Base-by-base conservation (phyloP, 2,329 filamentous ascomycete species). In the Alternaria sp. region DNA sequence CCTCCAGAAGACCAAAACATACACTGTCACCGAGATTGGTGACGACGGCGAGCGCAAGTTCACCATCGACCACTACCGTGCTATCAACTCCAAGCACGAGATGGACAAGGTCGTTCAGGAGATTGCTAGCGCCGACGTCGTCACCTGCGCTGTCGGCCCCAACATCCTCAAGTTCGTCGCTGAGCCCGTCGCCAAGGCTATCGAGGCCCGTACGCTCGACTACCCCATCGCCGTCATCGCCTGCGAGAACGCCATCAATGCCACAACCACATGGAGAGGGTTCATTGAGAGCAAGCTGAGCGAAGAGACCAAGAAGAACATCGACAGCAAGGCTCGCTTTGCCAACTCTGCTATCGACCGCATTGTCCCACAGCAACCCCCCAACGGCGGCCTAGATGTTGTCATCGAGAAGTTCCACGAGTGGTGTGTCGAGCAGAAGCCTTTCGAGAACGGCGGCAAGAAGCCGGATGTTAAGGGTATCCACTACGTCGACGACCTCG, bases 381-480 rank as follows among this genome's bases (percentile, higher is more conserved):
- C 88, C 51, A 83, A 92, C 71, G 87, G 90, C 24, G 93, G 93
- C 57, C 86, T 99, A 44, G 89, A 97, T 75, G 95, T 99, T 68
- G 94, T 90, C 74, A 93, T 99, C 48, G 95, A 99, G 86, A 95
- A 95, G 83, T 99, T 98, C 86, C 97, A 92, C 83, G 95, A 99
- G 84, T 99, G 95, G 95, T 94, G 95, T 39, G 94, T 99, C 52
- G 95, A 99, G 77, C 84, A 88, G 78, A 90, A 88, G 44, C 94
- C 94, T 2, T 97, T 98, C 80, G 75, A 78, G 64, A 85, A 89
- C 66, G 87, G 89, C 65, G 82, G 86, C 63, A 84, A 85, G 54
- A 86, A 87, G 69, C 94, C 93, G 6, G 81, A 87, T 18, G 94
- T 99, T 74, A 81, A 95, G 68, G 94, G 94, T 61, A 90, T 98